Evolutionary conservation across 179 eudicot genomes (phyloP).

Genomic region (Vitellaria paradoxa): DNA sequence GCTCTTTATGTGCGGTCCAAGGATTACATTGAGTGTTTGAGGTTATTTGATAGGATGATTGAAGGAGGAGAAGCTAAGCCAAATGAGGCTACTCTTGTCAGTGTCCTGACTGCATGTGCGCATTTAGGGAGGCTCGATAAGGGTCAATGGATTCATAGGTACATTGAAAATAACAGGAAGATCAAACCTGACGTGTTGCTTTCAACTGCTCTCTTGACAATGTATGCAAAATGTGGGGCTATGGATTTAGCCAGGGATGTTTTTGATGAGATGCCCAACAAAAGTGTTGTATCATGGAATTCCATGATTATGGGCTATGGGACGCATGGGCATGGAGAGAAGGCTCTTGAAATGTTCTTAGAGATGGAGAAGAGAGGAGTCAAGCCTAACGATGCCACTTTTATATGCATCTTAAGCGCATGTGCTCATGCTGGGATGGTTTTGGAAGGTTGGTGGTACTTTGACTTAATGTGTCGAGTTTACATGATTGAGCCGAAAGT

Average conservation of each 20-base stretch:
- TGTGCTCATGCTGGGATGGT: slow-evolving; percentile 57
- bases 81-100: slow-evolving; percentile 51
- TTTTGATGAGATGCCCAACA: slow-evolving; percentile 49
- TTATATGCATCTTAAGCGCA: slow-evolving; percentile 47
- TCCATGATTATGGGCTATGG: slow-evolving; percentile 71
- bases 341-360: slow-evolving; percentile 43
- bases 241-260: slow-evolving; percentile 50
- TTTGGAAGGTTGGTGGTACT: slow-evolving; percentile 69
- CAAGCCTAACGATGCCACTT: slow-evolving; percentile 51
- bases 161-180: slow-evolving; percentile 27
- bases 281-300: slow-evolving; percentile 62
- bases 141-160: slow-evolving; percentile 51
- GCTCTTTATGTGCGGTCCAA: slow-evolving; percentile 50
- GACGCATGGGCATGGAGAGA: slow-evolving; percentile 45
- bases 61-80: slow-evolving; percentile 30
- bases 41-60: slow-evolving; percentile 50
- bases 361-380: slow-evolving; percentile 46
- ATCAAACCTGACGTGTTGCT: slow-evolving; percentile 49
- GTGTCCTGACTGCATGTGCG: slow-evolving; percentile 59
- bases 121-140: slow-evolving; percentile 38
- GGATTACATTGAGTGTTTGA: slow-evolving; percentile 42
- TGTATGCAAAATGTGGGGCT: slow-evolving; percentile 68
- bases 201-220: slow-evolving; percentile 53
- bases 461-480: slow-evolving; percentile 50
- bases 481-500: slow-evolving; percentile 51